These are phyloP conservation scores for Talaromyces piceae DNA, from an alignment of 2,329 filamentous ascomycete genomes.

Conservation along the genomic window DNA sequence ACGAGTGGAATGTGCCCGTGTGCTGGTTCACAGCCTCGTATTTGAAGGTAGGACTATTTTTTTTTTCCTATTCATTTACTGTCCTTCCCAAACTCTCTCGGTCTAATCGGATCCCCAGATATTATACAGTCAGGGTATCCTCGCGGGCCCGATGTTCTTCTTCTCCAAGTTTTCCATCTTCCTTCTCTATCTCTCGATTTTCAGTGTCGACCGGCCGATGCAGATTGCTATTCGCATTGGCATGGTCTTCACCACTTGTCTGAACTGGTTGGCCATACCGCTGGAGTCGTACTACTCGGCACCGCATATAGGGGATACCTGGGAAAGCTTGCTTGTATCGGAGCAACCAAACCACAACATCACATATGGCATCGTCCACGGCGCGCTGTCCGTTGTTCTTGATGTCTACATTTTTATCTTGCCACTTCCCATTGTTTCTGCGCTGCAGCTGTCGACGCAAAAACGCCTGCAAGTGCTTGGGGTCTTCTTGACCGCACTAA, in stretches of 20 bases:
- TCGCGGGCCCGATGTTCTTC: neutral
- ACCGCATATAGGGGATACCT: neutral
- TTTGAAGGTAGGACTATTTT: neutral
- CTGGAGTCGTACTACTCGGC: neutral
- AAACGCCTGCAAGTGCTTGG: slow-evolving; percentile 1
- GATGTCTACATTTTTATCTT: slow-evolving; percentile 1
- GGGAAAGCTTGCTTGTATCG: neutral
- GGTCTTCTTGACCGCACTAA: neutral
- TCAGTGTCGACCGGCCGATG: neutral
- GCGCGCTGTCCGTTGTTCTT: neutral
- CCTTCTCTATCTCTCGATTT: neutral
- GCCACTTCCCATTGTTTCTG: neutral
- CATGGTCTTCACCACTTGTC: neutral
- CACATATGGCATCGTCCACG: neutral
- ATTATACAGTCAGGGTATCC: neutral
- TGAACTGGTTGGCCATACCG: neutral
- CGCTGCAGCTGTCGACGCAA: neutral
- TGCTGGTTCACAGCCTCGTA: neutral
- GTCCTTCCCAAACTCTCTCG: too few relatives aligned
- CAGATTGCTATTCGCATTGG: neutral
- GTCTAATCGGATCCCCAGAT: neutral
- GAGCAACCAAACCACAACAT: neutral
- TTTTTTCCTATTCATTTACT: neutral
- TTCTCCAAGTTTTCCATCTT: neutral
- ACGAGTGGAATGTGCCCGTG: neutral